Conservation (phyloP, 352 stramenopile species). For the Thraustochytrium sp. region DNA sequence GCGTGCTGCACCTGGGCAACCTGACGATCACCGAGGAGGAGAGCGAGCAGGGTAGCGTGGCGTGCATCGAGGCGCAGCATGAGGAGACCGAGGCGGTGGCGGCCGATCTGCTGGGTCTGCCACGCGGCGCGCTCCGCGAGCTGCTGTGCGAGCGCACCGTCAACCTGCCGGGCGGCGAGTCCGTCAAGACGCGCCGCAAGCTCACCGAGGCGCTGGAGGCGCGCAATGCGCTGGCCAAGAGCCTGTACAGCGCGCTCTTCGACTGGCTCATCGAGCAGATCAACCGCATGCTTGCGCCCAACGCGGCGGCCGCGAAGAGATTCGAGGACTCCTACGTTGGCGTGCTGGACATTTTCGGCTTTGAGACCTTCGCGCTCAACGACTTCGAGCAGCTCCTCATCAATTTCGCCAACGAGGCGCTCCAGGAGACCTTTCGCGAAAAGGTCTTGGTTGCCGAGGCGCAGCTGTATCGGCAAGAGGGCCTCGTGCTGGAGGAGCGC, state of each 20-base stretch:
- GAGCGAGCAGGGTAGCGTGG: conserved; percentile 59
- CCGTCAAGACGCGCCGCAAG: conserved; percentile 66
- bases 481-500: conserved; percentile 28
- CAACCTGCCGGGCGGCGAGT: conserved; percentile 70
- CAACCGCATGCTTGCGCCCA: conserved; percentile 40
- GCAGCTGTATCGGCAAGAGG: conserved; percentile 68
- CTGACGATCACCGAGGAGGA: conserved; percentile 59
- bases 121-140: conserved; percentile 59
- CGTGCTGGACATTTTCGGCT: conserved; percentile 90
- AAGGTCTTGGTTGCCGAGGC: conserved; percentile 77
- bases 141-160: conserved; percentile 78
- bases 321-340: conserved; percentile 68
- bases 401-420: conserved; percentile 77
- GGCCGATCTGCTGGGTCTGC: conserved; percentile 64
- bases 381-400: conserved; percentile 80
- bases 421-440: conserved; percentile 78
- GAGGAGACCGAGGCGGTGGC: conserved; percentile 59
- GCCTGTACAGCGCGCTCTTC: conserved; percentile 78
- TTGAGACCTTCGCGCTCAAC: conserved; percentile 90
- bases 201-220: conserved; percentile 61
- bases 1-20: conserved; percentile 64
- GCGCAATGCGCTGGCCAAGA: conserved; percentile 77
- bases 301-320: conserved; percentile 59
- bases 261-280: conserved; percentile 76
- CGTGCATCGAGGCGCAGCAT: conserved; percentile 69